Evolutionary conservation across 2,329 filamentous ascomycete genomes (phyloP), one percentile per base, ranked within the genome.

Genomic region (Scedosporium minutisporum): DNA sequence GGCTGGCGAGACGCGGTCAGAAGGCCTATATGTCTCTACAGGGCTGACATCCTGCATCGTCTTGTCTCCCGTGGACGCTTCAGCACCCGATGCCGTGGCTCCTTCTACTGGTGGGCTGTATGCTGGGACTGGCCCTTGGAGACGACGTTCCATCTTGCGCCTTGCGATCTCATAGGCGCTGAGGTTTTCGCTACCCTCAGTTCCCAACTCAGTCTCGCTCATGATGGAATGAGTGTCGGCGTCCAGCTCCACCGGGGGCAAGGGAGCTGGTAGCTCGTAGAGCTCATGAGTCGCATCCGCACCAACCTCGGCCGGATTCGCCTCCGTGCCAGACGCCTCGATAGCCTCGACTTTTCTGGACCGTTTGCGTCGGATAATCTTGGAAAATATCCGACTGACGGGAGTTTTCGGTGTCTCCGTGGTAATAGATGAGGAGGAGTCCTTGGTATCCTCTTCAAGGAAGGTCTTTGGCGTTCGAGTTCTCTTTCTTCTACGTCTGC

Each of bases 161-260:
- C 77, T 74, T 0, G 79, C 79, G 12, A 76, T 66, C 63, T 86
- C 81, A 64, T 85, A 86, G 1, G 78, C 73, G 51, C 74, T 79
- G 42, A 80, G 63, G 21, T 71, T 71, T 3, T 75, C 71, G 0
- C 74, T 72, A 38, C 75, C 74, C 25, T 77, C 74, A 0, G 74
- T 76, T 1, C 75, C 75, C 5, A 79, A 65, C 46, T 78, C 75
- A 0, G 75, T 76, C 1, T 76, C 76, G 12, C 73, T 74, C 14
- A 75, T 69, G 53, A 72, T 69, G 4, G 72, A 76, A 57, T 70
- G 69, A 9, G 70, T 72, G 58, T 78, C 73, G 21, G 75, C 77
- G 53, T 83, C 79, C 51, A 85, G 72, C 67, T 85, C 82, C 4
- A 75, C 77, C 0, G 80, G 81, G 2, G 73, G 71, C 0, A 73